Conservation (phyloP, 1,284 basidiomycete species). For the Cerrena zonata region DNA sequence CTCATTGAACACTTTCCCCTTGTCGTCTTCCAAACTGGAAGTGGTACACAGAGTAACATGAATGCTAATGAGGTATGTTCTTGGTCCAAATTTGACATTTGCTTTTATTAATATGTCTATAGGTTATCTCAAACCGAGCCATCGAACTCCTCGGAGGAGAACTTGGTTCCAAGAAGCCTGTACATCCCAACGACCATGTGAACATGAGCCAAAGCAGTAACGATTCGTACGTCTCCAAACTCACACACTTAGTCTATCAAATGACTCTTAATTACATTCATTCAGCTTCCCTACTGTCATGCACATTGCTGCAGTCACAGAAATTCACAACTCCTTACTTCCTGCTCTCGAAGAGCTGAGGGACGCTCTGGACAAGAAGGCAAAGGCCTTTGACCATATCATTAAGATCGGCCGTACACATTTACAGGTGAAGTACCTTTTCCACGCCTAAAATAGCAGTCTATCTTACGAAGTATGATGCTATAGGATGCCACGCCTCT, state of each 20-base stretch:
- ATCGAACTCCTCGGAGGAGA: slow-evolving; percentile 96
- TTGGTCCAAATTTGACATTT: background rate
- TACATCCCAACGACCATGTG: slow-evolving; percentile 99
- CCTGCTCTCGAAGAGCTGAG: slow-evolving; percentile 84
- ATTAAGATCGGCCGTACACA: slow-evolving; percentile 99
- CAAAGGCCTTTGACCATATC: slow-evolving; percentile 78
- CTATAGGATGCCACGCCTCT: slow-evolving; percentile 90
- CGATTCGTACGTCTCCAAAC: slow-evolving; percentile 88
- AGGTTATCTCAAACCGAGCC: slow-evolving; percentile 97
- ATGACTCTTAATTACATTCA: no score
- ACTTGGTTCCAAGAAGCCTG: slow-evolving; percentile 92
- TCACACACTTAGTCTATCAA: background rate
- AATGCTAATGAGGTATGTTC: slow-evolving; percentile 86
- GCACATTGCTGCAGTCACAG: slow-evolving; percentile 94
- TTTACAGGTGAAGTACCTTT: slow-evolving; percentile 57
- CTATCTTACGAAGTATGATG: slow-evolving; percentile 1
- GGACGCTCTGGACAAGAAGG: slow-evolving; percentile 80
- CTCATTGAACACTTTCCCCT: slow-evolving; percentile 94
- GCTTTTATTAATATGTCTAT: background rate
- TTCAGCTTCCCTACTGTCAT: slow-evolving; percentile 95
- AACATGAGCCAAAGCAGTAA: slow-evolving; percentile 99
- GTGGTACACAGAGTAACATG: slow-evolving; percentile 99
- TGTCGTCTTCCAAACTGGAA: slow-evolving; percentile 99
- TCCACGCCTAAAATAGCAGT: slow-evolving; percentile 1
- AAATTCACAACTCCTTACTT: slow-evolving; percentile 76